Evolutionary conservation across 176 grass and related monocot genomes (phyloP), one percentile per base, ranked within the genome.

Genomic region (Otatea glauca): DNA sequence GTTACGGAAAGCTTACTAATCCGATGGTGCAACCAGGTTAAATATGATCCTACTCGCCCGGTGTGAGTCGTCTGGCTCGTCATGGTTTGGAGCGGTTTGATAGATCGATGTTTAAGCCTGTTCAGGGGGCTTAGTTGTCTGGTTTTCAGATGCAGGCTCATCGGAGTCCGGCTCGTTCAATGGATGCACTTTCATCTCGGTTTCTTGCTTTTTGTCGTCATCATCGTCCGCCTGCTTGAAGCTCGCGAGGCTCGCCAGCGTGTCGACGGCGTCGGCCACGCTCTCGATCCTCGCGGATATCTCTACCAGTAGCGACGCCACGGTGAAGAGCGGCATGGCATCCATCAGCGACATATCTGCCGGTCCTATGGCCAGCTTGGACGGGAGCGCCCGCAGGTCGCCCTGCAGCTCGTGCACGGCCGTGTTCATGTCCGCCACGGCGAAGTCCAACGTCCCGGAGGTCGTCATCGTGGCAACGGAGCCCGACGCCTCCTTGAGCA

Each of bases 391-490:
- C 74, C 75, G 87, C 21, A 98, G 21, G 27, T 89, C 96, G 21
- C 60, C 82, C 60, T 92, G 93, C 70, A 98, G 82, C 75, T 95
- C 96, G 41, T 92, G 87, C 55, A 95, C 96, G 0, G 89, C 89
- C 37, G 78, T 81, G 78, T 85, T 90, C 96, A 95, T 95, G 21
- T 93, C 88, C 24, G 43, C 81, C 68, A 93, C 89, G 64, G 91
- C 84, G 34, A 83, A 72, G 77, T 92, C 89, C 79, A 98, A 63
- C 42, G 15, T 24, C 27, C 71, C 47, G 23, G 91, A 87, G 24
- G 56, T 66, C 25, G 74, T 76, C 93, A 93, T 93, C 6, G 77
- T n/a, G 61, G 68, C 81, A 5, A 98, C 87, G 14, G 87, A 87
- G 61, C 65, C 79, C 13, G 96, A 91, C 54, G 94, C 70, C 86